phyloP scores from a whole-genome alignment of 192 early-diverging fungal genomes.

The Podila epicladia region DNA sequence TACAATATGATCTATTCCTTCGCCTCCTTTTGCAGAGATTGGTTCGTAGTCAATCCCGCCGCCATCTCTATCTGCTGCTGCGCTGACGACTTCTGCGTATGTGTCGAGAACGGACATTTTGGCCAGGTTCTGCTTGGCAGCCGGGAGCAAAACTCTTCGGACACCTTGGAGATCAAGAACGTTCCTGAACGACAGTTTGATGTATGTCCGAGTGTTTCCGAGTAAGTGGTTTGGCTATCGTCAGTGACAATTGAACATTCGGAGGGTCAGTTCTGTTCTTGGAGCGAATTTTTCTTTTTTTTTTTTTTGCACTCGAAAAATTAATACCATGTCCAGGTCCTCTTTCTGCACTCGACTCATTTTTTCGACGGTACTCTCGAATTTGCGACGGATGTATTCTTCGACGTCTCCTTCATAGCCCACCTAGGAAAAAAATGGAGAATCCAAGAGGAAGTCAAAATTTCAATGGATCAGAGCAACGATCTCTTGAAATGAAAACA shows the following conservation, averaged over 20 bases:
- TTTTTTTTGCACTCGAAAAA: neutral
- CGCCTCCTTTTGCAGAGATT: constrained; percentile 50
- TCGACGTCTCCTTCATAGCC: constrained; percentile 86
- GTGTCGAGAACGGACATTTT: constrained; percentile 68
- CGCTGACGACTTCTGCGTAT: constrained; percentile 78
- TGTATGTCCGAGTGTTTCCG: constrained; percentile 71
- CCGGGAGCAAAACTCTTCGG: constrained; percentile 75
- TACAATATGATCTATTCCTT: constrained; percentile 75
- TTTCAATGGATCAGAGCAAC: neutral
- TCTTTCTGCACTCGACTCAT: constrained; percentile 78
- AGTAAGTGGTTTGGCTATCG: constrained; percentile 88
- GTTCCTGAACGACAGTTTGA: constrained; percentile 89
- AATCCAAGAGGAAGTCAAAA: neutral
- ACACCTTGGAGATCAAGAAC: constrained; percentile 82
- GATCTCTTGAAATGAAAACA: neutral
- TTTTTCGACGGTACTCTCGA: constrained; percentile 70
- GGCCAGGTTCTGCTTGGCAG: constrained; percentile 74
- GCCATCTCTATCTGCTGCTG: constrained; percentile 27
- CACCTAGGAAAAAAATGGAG: constrained; percentile 48
- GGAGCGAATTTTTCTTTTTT: neutral
- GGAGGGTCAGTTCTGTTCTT: neutral
- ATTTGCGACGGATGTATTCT: constrained; percentile 80
- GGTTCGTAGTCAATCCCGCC: constrained; percentile 20
- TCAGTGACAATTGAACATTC: neutral
- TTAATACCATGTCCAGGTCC: constrained; percentile 80